Conservation (phyloP, 306 rosid genomes). For the Medicago ruthenica region DNA sequence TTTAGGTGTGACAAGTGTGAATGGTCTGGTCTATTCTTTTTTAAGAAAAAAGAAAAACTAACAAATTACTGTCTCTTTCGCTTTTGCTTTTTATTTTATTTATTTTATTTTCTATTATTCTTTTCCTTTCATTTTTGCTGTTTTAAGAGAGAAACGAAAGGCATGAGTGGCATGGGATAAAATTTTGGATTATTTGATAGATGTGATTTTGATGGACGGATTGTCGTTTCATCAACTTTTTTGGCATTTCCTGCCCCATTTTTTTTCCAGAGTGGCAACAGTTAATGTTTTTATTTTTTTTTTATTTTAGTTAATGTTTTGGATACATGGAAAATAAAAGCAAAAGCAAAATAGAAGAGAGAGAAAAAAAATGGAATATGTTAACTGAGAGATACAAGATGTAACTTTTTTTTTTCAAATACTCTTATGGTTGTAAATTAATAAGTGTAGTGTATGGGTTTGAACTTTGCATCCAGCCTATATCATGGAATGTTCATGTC, state of each 20-base stretch:
- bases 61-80: not conserved
- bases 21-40: not conserved
- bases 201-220: not conserved
- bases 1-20: slow-evolving; percentile 24
- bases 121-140: not conserved
- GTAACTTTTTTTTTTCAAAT: no score
- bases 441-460: no score
- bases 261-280: not conserved
- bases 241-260: slow-evolving; percentile 30
- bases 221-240: slow-evolving; percentile 27
- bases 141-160: slow-evolving; percentile 34
- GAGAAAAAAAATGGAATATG: no score
- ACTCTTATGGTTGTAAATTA: no score
- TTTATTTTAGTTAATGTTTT: no score
- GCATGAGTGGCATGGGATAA: slow-evolving; percentile 21
- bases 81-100: slow-evolving; percentile 24
- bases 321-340: not conserved
- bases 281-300: no score
- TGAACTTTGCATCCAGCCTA: no score
- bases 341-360: not conserved
- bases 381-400: no score
- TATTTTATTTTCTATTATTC: not conserved
- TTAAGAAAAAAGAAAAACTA: not conserved
- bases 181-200: slow-evolving; percentile 46
- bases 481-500: no score